Evolutionary conservation across 169 alveolate genomes (phyloP), one percentile per base, ranked within the genome.

Genomic region (Plasmodium coatneyi): DNA sequence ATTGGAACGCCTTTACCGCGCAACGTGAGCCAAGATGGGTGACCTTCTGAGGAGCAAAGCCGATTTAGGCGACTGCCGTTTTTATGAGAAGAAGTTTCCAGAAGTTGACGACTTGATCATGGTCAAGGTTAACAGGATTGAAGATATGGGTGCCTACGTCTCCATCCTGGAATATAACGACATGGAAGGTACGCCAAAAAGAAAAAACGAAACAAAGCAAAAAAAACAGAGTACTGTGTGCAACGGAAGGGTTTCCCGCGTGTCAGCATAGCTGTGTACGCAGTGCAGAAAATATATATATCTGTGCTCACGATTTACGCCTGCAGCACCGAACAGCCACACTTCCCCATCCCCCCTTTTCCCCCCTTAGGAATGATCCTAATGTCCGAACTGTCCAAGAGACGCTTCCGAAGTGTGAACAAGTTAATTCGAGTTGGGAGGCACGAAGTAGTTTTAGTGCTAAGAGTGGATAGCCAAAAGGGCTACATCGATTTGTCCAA

Each of bases 101-200:
- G 97, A 97, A 43, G 98, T 97, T n/a, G 98, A 97, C 81, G 99
- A 98, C 54, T 94, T 98, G 83, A 98, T 98, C 34, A 97, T 98
- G 98, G 99, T 98, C 70, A 97, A 98, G 95, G 99, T 99, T 43
- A 96, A 97, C 91, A 97, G 99, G 60, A 97, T 99, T 54, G 98
- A 98, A 52, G 99, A 98, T 92, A 98, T 97, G 93, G 99, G 99
- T 32, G 99, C 99, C 1, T 98, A 98, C 94, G 99, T 99, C 83
- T 96, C 98, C 76, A 97, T 99, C n/a, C 95, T 98, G 74, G 99
- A 99, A 95, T 99, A 99, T 95, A 98, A 98, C 96, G 98, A 98
- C 78, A 98, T 98, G 87, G 99, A 98, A 86, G 99, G 99, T 71
- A 70, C 30, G 71, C n/a, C 14, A 32, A 81, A 56, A 19, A 52